Base-by-base conservation (phyloP, 768 basidiomycete species). In the Daedalea quercina region DNA sequence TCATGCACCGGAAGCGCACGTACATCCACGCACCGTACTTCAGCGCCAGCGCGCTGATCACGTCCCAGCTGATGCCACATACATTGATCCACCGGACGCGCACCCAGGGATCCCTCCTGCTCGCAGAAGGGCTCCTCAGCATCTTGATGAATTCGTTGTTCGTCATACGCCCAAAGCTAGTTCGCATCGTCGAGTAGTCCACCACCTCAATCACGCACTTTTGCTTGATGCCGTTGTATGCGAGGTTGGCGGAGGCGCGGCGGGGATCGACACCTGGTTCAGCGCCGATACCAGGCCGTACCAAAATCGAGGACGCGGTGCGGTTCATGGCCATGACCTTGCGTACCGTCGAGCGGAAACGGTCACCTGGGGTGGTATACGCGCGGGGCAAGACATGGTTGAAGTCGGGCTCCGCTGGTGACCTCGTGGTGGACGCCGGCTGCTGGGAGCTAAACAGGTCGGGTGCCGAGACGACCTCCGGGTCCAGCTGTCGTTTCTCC, bases 81-180 rank as follows among this genome's bases (percentile, higher is more conserved):
- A 87, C 75, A 57, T 85, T 84, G 49, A 87, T 86, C 85, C 85
- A 89, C 48, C 87, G 69, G 17, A 85, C 86, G 61, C 79, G 84
- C 24, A 77, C 78, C 83, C 82, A 85, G 3, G 76, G 67, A 55
- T 81, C 79, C 51, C 73, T 72, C 52, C 68, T 65, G 53, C 77
- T 74, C 6, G 77, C 76, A 7, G 55, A 64, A 13, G 64, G 62
- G 54, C 76, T 70, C 17, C 70, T 60, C 67, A 88, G 71, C 53
- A 84, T 67, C 9, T 75, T 66, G n/a, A 84, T 66, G 65, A 88
- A 85, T 57, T 79, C 79, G 24, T 58, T 63, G 58, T 87, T 87
- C 48, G 73, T 75, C 79, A 85, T 81, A 52, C 71, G 72, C 24
- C 75, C 75, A 50, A 74, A 73, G 47, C 72, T 79, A 56, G 73